phyloP scores from a whole-genome alignment of 2,329 filamentous ascomycete species.

The Fusarium burgessii region DNA sequence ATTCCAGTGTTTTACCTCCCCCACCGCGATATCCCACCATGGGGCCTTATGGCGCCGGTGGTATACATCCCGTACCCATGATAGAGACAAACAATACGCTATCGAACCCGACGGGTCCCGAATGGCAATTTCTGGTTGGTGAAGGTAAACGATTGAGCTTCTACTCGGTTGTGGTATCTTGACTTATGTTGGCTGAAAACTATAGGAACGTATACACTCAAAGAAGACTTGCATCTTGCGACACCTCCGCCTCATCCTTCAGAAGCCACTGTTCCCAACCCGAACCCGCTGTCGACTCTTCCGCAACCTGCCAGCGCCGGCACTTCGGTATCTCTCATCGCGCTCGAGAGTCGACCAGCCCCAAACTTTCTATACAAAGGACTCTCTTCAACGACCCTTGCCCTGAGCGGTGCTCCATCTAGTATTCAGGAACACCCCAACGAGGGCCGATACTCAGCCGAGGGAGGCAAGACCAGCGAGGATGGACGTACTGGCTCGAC shows the following conservation, averaged over 20 bases:
- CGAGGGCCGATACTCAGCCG: conserved; percentile 70
- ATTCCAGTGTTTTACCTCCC: conserved; percentile 81
- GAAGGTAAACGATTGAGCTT: conserved; percentile 71
- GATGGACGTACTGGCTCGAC: conserved; percentile 65
- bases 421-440: conserved; percentile 73
- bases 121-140: conserved; percentile 91
- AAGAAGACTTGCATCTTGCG: conserved; percentile 91
- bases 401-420: conserved; percentile 56
- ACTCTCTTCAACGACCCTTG: conserved; percentile 63
- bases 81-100: conserved; percentile 96
- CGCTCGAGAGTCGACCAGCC: conserved; percentile 71
- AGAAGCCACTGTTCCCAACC: conserved; percentile 86
- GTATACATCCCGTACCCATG: conserved; percentile 76
- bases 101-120: conserved; percentile 80
- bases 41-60: conserved; percentile 76
- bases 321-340: conserved; percentile 84
- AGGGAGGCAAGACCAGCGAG: conserved; percentile 69
- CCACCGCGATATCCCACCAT: conserved; percentile 85
- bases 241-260: conserved; percentile 96
- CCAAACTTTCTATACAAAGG: conserved; percentile 68
- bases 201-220: conserved; percentile 86
- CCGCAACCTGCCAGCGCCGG: conserved; percentile 86
- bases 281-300: conserved; percentile 89
- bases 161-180: neutral
- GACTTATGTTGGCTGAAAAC: conserved; percentile 34